phyloP scores from a whole-genome alignment of 441 rosid genomes.

The Cnidoscolus chayamansa region DNA sequence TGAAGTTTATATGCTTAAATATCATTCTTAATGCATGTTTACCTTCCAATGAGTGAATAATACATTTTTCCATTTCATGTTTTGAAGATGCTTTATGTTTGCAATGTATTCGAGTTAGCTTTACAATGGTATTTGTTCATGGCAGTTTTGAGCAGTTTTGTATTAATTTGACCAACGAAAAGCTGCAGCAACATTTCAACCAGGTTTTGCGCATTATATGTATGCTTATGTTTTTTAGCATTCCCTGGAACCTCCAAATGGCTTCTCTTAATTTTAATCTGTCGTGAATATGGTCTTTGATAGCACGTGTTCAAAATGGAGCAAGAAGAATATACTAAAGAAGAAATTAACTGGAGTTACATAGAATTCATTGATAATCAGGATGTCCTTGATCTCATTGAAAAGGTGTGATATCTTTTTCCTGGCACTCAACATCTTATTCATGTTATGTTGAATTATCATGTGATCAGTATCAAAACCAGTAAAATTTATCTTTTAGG shows the following conservation, averaged over 20 bases:
- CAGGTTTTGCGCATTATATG: slow-evolving; percentile 46
- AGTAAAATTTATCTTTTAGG: not conserved
- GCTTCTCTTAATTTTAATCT: slow-evolving; percentile 25
- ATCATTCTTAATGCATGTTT: not conserved
- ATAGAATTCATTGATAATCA: slow-evolving; percentile 95
- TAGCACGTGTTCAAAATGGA: slow-evolving; percentile 99
- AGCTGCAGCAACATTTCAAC: slow-evolving; percentile 96
- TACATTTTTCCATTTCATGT: not conserved
- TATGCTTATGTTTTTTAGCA: slow-evolving; percentile 26
- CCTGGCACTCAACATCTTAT: not conserved
- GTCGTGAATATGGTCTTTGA: slow-evolving; percentile 40
- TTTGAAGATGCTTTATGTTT: not conserved
- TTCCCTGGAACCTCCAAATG: slow-evolving; percentile 11
- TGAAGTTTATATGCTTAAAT: not conserved
- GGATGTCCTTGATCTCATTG: slow-evolving; percentile 92
- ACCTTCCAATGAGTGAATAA: not conserved
- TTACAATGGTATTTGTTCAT: slow-evolving; percentile 6
- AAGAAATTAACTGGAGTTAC: slow-evolving; percentile 94
- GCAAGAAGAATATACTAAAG: slow-evolving; percentile 92
- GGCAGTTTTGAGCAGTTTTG: slow-evolving; percentile 95
- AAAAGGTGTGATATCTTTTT: slow-evolving; percentile 55
- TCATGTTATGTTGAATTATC: slow-evolving; percentile 12
- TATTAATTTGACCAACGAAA: slow-evolving; percentile 95
- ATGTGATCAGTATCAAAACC: slow-evolving; percentile 2
- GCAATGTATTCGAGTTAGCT: not conserved